These are phyloP conservation scores for Calonectria honghensis DNA, from an alignment of 2,329 filamentous ascomycete genomes.

Conservation along the genomic window DNA sequence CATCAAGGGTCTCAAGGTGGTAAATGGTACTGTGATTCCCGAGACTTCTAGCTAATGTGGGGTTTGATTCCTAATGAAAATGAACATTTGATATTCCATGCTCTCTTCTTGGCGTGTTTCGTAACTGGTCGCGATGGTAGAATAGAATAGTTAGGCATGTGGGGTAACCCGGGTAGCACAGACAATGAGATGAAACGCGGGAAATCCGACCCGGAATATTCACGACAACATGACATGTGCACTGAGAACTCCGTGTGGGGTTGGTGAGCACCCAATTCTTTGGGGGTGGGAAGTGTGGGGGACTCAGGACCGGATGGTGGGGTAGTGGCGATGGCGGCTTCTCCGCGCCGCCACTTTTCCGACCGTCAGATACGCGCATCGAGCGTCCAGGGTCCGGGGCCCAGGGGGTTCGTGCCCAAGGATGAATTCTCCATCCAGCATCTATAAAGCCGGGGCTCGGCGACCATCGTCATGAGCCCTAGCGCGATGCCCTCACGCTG, in stretches of 20 bases:
- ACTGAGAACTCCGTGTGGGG: neutral
- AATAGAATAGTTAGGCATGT: neutral
- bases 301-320: neutral
- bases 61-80: neutral
- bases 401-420: too few relatives aligned
- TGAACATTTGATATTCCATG: neutral
- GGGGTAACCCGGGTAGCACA: neutral
- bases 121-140: neutral
- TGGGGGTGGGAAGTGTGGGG: neutral
- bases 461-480: neutral
- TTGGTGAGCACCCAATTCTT: neutral
- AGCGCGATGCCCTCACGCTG: neutral
- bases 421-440: neutral
- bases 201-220: too few relatives aligned
- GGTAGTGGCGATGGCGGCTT: neutral
- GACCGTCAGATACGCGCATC: neutral
- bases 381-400: neutral
- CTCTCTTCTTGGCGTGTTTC: neutral
- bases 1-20: conserved; percentile 24
- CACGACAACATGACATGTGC: neutral
- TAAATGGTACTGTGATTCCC: conserved; percentile 33
- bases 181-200: neutral
- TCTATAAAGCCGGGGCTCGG: neutral
- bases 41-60: neutral
- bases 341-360: conserved; percentile 1